These are phyloP conservation scores for Gossypium bickii DNA, from an alignment of 345 rosid species.

Conservation along the genomic window DNA sequence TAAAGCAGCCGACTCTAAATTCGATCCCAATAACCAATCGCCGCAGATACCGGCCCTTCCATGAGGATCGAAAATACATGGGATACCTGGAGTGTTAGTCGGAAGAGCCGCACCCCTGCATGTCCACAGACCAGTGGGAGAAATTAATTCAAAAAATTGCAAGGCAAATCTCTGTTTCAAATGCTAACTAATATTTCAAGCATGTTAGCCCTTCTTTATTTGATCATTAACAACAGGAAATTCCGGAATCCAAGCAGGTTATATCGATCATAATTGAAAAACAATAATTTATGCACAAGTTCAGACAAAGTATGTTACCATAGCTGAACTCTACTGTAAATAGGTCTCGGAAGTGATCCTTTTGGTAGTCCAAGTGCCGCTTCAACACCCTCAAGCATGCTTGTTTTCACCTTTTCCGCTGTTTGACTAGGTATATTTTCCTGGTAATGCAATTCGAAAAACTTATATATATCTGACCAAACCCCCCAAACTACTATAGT, in stretches of 20 bases:
- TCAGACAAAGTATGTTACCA: conserved; percentile 41
- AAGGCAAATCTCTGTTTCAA: neutral
- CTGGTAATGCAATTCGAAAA: conserved; percentile 25
- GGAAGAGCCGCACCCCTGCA: conserved; percentile 96
- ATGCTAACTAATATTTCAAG: neutral
- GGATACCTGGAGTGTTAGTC: conserved; percentile 57
- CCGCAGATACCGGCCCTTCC: conserved; percentile 97
- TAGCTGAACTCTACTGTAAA: conserved; percentile 58
- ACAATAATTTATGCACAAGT: neutral
- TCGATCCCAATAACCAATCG: conserved; percentile 89
- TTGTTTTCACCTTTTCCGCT: conserved; percentile 62
- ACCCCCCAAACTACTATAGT: neutral
- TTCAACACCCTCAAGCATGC: conserved; percentile 80
- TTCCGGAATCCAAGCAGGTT: neutral
- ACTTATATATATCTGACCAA: neutral
- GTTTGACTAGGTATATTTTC: conserved; percentile 79
- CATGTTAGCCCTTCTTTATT: neutral
- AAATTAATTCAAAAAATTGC: neutral
- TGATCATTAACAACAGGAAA: neutral
- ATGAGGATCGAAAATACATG: conserved; percentile 76
- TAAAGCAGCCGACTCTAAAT: conserved; percentile 77
- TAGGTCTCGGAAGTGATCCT: conserved; percentile 59
- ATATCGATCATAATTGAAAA: neutral
- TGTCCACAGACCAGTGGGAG: neutral
- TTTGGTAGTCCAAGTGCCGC: conserved; percentile 54